Conservation (phyloP, 1,284 basidiomycete genomes). For the Apiotrichum mycotoxinovorans region DNA sequence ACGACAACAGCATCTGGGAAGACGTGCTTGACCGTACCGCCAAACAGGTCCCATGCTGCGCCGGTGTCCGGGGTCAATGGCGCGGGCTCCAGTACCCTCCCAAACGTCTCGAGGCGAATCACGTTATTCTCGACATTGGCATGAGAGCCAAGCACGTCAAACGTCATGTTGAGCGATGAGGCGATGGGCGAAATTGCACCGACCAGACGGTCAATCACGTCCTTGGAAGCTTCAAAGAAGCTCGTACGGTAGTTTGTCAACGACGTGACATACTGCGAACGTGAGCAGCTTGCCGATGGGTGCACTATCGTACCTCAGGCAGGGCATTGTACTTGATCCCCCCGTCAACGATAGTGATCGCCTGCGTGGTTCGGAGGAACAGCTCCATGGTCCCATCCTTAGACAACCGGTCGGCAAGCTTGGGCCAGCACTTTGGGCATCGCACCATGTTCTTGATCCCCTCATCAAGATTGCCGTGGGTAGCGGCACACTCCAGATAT, state of each 20-base stretch:
- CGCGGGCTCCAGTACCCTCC: slow-evolving; percentile 16
- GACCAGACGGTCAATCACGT: slow-evolving; percentile 11
- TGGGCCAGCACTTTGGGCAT: slow-evolving; percentile 10
- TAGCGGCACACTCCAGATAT: slow-evolving; percentile 22
- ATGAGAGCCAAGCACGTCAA: slow-evolving; percentile 14
- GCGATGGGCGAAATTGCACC: slow-evolving; percentile 15
- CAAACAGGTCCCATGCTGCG: slow-evolving; percentile 18
- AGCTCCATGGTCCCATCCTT: slow-evolving; percentile 9
- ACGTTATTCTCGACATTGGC: slow-evolving; percentile 16
- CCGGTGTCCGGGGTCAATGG: slow-evolving; percentile 17
- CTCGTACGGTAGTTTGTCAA: slow-evolving; percentile 22
- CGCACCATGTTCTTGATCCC: slow-evolving; percentile 6
- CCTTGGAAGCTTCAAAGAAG: slow-evolving; percentile 19
- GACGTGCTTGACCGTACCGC: slow-evolving; percentile 19
- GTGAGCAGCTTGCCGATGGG: not conserved
- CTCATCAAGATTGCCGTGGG: slow-evolving; percentile 12
- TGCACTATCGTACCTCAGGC: slow-evolving; percentile 12
- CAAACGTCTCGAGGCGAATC: slow-evolving; percentile 14
- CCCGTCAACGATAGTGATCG: slow-evolving; percentile 20
- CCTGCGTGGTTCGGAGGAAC: slow-evolving; percentile 22
- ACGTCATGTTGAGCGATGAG: slow-evolving; percentile 13
- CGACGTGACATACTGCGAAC: slow-evolving; percentile 10
- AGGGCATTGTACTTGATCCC: slow-evolving; percentile 28
- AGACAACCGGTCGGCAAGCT: slow-evolving; percentile 5
- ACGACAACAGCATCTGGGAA: slow-evolving; percentile 20